Percentiles rank a stretch among this genome's conserved stretches.
Evolutionary conservation across 1,284 basidiomycete species (phyloP).

Genomic region (Papiliotrema flavescens): DNA sequence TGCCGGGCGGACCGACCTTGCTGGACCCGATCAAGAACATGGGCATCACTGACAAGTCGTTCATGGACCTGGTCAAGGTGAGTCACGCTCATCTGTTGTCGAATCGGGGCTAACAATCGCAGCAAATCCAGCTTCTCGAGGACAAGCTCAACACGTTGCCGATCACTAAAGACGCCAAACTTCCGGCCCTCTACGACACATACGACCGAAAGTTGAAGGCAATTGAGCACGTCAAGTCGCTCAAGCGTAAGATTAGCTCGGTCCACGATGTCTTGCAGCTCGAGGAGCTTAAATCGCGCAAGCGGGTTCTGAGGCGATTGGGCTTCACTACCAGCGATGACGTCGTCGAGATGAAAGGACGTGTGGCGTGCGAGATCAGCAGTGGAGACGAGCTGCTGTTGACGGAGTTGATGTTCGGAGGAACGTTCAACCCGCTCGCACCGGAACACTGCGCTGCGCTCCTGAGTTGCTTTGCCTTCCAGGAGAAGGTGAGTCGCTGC

Average conservation of each 20-base stretch:
- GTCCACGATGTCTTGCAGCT: constrained; percentile 93
- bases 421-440: constrained; percentile 82
- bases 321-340: constrained; percentile 86
- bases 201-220: constrained; percentile 75
- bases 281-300: constrained; percentile 93
- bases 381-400: constrained; percentile 94
- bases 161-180: constrained; percentile 67
- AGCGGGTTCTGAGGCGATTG: constrained; percentile 85
- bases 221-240: constrained; percentile 64
- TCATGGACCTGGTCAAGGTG: constrained; percentile 79
- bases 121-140: constrained; percentile 90
- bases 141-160: constrained; percentile 70
- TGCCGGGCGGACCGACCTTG: constrained; percentile 79
- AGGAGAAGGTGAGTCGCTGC: constrained; percentile 72
- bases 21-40: constrained; percentile 94
- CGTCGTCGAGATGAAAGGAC: constrained; percentile 96
- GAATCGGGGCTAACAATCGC: constrained; percentile 1
- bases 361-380: constrained; percentile 97
- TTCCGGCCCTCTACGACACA: constrained; percentile 73
- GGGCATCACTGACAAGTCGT: constrained; percentile 93
- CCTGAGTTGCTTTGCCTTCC: constrained; percentile 93
- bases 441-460: constrained; percentile 93
- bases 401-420: constrained; percentile 97
- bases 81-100: constrained; percentile 6
- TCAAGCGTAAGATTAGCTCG: constrained; percentile 80